Conservation (phyloP, 257 asterid species). For the Scutellaria minor region DNA sequence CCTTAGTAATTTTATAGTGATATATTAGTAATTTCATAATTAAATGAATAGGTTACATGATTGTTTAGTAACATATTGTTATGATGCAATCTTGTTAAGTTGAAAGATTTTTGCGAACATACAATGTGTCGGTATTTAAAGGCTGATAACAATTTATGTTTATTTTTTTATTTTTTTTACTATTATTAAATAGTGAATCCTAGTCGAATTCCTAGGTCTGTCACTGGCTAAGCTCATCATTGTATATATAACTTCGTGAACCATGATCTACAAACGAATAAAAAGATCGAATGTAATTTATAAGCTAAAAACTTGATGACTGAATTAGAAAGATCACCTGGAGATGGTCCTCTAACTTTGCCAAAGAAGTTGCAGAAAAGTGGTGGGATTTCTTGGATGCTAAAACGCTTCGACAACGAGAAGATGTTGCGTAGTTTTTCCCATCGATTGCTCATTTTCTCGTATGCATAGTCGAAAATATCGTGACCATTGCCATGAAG, state of each 20-base stretch:
- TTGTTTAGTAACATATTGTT: no score
- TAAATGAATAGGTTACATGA: background rate
- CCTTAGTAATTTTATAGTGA: no score
- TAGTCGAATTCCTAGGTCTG: no score
- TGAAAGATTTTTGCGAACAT: no score
- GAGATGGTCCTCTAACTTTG: constrained; percentile 69
- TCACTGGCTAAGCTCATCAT: background rate
- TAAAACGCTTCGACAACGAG: constrained; percentile 51
- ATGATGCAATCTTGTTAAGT: no score
- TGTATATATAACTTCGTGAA: background rate
- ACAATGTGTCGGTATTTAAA: no score
- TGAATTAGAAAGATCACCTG: constrained; percentile 53
- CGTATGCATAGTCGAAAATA: constrained; percentile 50
- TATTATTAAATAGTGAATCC: no score
- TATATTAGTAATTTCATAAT: no score
- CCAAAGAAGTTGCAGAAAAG: constrained; percentile 56
- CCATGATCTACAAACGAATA: no score
- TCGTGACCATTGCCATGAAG: constrained; percentile 38
- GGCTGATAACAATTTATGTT: no score
- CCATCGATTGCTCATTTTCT: constrained; percentile 67
- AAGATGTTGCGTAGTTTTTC: constrained; percentile 44
- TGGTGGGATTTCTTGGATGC: constrained; percentile 59
- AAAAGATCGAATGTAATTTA: no score
- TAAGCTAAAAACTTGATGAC: background rate
- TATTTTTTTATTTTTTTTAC: no score